Percentiles rank a stretch among this genome's conserved stretches.
Evolutionary conservation across 768 basidiomycete species (phyloP).

Genomic region (Suillus clintonianus): DNA sequence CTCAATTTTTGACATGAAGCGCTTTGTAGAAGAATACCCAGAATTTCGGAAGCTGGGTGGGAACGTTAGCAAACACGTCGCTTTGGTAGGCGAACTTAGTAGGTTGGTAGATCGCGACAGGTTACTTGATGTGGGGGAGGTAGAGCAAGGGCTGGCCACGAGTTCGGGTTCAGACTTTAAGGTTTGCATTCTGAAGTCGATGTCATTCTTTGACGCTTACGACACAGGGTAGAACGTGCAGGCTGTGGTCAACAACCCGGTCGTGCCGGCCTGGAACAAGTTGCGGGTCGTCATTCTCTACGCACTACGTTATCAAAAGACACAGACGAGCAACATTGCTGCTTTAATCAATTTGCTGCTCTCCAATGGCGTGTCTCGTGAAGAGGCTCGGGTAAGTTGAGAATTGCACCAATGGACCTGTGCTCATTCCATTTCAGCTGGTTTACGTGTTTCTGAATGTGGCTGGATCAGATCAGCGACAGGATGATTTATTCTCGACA

Average conservation of each 20-base stretch:
- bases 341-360: slow-evolving; percentile 73
- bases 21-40: slow-evolving; percentile 96
- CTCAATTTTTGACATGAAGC: slow-evolving; percentile 96
- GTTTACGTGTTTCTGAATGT: slow-evolving; percentile 93
- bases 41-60: slow-evolving; percentile 96
- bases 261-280: slow-evolving; percentile 78
- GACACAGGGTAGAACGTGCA: slow-evolving; percentile 68
- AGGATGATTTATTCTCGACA: slow-evolving; percentile 95
- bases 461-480: slow-evolving; percentile 93
- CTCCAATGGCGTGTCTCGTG: slow-evolving; percentile 71
- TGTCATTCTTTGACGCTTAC: slow-evolving; percentile 2
- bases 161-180: slow-evolving; percentile 88
- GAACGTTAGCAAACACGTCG: slow-evolving; percentile 98
- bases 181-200: slow-evolving; percentile 43
- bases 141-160: slow-evolving; percentile 94
- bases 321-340: slow-evolving; percentile 78
- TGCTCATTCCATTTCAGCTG: slow-evolving; percentile 49
- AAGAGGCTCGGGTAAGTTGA: slow-evolving; percentile 66
- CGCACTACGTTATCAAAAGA: slow-evolving; percentile 93
- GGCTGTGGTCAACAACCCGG: slow-evolving; percentile 65
- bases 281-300: slow-evolving; percentile 89
- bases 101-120: slow-evolving; percentile 85
- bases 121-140: slow-evolving; percentile 86
- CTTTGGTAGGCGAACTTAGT: slow-evolving; percentile 94
- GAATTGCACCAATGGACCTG: not conserved